Base-by-base conservation (phyloP, 2,329 filamentous ascomycete species). In the Balansia obtecta region DNA sequence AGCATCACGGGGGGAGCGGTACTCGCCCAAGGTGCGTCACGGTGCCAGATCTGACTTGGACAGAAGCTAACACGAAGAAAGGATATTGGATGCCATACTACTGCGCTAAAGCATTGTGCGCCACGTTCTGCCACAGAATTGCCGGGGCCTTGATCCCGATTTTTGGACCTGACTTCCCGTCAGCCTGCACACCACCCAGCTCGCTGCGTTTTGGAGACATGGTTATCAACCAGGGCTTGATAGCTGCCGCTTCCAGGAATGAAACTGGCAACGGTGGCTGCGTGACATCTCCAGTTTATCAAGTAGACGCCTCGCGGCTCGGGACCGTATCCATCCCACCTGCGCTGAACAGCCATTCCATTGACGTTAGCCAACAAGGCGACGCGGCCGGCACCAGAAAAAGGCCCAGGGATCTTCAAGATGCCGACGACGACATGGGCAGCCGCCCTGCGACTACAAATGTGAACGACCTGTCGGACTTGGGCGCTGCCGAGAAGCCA, bases 1-100 rank as follows among this genome's bases (percentile, higher is more conserved):
- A 95, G 88, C 66, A 95, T 97, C 63, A 98, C 93, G 0, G 93
- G 93, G 27, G 93, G 93, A 7, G 83, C 89, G 32, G 82, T 97
- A 51, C 81, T 81, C 53, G 91, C 90, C 48, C 93, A 98, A 81
- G 90, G 88, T 89, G 72, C 46, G 68, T 32, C 10, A 41, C 16
- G 30, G 34, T 42, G 37, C 30, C 27, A 4, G 18, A 10, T n/a
- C 16, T 39, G 46, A 20, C 39, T 20, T 37, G 20, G 15, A 53
- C 68, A 39, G 27, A 34, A 46, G 22, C 33, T 39, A 2, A 45
- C 30, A 32, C 13, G 4, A 33, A 39, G 27, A 22, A 20, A 95
- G 89, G 93, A 34, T 98, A 97, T 67, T 98, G 93, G 93, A 88
- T 97, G 79, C 91, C 91, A 2, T 97, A 83, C 60, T 71, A 80